These are phyloP conservation scores for Collybia nuda DNA, from an alignment of 768 basidiomycete species.

Conservation along the genomic window DNA sequence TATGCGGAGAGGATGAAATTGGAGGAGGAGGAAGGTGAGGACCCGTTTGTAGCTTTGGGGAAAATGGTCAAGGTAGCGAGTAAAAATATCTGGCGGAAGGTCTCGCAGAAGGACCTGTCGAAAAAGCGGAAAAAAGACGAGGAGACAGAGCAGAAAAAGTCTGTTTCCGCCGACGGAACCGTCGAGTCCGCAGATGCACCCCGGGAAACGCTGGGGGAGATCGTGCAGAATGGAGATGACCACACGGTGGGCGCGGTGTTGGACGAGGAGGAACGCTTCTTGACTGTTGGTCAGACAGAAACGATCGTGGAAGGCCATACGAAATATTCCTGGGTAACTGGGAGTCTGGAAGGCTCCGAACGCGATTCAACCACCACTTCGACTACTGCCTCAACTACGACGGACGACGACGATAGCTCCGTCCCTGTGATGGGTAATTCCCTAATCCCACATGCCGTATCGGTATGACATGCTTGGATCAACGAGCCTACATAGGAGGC, in stretches of 20 bases:
- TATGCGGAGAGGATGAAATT: slow-evolving; percentile 16
- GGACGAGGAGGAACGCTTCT: slow-evolving; percentile 24
- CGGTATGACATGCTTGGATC: background rate
- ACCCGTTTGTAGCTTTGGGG: slow-evolving; percentile 49
- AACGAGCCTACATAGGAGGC: background rate
- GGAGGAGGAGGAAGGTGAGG: slow-evolving; percentile 34
- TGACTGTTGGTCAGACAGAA: slow-evolving; percentile 23
- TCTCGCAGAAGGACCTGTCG: slow-evolving; percentile 36
- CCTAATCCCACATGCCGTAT: background rate
- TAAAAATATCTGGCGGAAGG: slow-evolving; percentile 49
- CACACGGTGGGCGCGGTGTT: slow-evolving; percentile 26
- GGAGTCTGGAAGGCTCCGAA: slow-evolving; percentile 4
- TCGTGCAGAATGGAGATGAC: slow-evolving; percentile 6
- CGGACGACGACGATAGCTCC: slow-evolving; percentile 2
- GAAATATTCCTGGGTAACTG: slow-evolving; percentile 15
- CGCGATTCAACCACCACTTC: background rate
- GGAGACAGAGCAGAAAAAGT: slow-evolving; percentile 2
- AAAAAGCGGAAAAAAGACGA: slow-evolving; percentile 12
- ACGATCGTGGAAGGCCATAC: slow-evolving; percentile 25
- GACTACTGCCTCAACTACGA: background rate
- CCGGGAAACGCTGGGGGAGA: slow-evolving; percentile 3
- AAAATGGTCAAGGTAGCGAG: slow-evolving; percentile 52
- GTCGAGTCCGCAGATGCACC: background rate
- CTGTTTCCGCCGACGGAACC: background rate
- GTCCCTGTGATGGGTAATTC: background rate